Evolutionary conservation across 1,284 basidiomycete genomes (phyloP), one percentile per base, ranked within the genome.

Genomic region (Leccinum brunneo-olivaceum): DNA sequence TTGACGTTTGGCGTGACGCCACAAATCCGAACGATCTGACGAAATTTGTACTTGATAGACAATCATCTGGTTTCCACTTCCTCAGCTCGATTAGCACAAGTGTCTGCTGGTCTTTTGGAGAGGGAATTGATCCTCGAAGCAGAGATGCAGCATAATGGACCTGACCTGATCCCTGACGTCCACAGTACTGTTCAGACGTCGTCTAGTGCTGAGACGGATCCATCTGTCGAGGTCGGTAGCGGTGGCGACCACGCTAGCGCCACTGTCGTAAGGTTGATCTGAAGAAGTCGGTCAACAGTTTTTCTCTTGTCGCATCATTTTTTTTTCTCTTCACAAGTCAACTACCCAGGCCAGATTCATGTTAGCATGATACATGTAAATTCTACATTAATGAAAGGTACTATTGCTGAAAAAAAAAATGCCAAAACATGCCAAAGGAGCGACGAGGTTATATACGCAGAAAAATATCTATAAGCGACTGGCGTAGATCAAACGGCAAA

Each of bases 11-110:
- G 41, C 27, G 12, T 36, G 16, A 45, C 18, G 23, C 32, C 6
- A 16, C 4, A 21, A 39, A 4, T 2, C n/a, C 16, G 34, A 24
- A 14, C n/a, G 25, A 41, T 24, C 29, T 41, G 42, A 52, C 25
- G n/a, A 15, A 39, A 24, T 43, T 43, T 20, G 33, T 47, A 20
- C 29, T 47, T 43, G 39, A 35, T 46, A 77, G 74, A 69, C 54
- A 78, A 77, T 50, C 76, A 77, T 46, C 57, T 77, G 50, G 64
- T 76, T 15, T 55, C 60, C 5, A 39, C 35, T 29, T 33, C 42
- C 15, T 23, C 39, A 16, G 19, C 28, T 3, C 42, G 40, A 30
- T 39, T 19, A 18, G 41, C 34, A 23, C 58, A 48, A 19, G 34
- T 33, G n/a, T 32, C 47, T 11, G 39, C 8, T 23, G 36, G 29